Percentiles rank a stretch among this genome's conserved stretches.
These are phyloP conservation scores for Chrysoporthe austroafricana DNA, from an alignment of 2,329 filamentous ascomycete species.

Conservation along the genomic window DNA sequence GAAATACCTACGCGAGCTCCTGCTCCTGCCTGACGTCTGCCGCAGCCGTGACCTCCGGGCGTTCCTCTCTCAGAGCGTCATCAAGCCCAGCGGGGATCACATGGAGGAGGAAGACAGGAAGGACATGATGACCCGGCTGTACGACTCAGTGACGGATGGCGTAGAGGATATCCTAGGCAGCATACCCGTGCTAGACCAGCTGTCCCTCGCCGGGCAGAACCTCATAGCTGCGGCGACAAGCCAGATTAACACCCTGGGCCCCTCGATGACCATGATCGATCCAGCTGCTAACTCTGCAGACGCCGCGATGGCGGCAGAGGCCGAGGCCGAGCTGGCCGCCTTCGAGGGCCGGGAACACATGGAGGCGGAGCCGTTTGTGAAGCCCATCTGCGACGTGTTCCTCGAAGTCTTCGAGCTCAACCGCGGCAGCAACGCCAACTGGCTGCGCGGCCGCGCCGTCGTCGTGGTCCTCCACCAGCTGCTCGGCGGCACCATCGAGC, in stretches of 20 bases:
- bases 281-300: constrained; percentile 58
- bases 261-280: constrained; percentile 23
- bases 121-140: constrained; percentile 91
- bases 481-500: constrained; percentile 92
- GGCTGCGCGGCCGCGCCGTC: constrained; percentile 92
- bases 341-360: constrained; percentile 79
- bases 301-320: constrained; percentile 66
- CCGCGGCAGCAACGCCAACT: constrained; percentile 97
- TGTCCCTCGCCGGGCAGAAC: constrained; percentile 90
- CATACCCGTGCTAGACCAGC: constrained; percentile 91
- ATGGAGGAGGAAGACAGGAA: constrained; percentile 68
- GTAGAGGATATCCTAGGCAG: constrained; percentile 98
- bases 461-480: constrained; percentile 96
- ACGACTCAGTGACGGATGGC: constrained; percentile 95
- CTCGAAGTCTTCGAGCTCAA: constrained; percentile 95
- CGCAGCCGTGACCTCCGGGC: constrained; percentile 89
- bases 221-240: constrained; percentile 77
- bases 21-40: constrained; percentile 89
- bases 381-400: constrained; percentile 97
- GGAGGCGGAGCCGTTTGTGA: constrained; percentile 84
- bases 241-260: constrained; percentile 58
- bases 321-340: constrained; percentile 89
- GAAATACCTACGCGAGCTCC: constrained; percentile 78
- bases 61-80: constrained; percentile 88
- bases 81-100: constrained; percentile 63